phyloP scores from a whole-genome alignment of 495 filamentous ascomycete species.

The Hypoxylon crocopeplum region DNA sequence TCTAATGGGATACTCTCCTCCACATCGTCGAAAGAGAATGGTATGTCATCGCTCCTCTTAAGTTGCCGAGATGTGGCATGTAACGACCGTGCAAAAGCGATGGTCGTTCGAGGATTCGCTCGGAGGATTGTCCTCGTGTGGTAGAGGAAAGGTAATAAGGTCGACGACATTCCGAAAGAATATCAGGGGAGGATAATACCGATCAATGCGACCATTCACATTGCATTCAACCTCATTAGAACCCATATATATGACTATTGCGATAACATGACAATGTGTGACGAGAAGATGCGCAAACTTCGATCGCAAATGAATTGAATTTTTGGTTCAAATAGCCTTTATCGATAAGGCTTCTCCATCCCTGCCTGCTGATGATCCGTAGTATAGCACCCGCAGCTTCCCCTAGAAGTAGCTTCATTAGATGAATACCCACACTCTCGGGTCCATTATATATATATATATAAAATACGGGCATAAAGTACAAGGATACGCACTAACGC shows the following conservation, averaged over 20 bases:
- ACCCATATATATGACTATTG: too few species aligned
- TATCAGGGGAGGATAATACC: neutral
- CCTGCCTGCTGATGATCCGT: too few species aligned
- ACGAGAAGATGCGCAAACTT: too few species aligned
- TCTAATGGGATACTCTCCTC: slow-evolving; percentile 1
- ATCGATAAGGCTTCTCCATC: neutral
- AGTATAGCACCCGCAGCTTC: too few species aligned
- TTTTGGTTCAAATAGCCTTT: neutral
- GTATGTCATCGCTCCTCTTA: slow-evolving; percentile 41
- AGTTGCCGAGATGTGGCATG: slow-evolving; percentile 21
- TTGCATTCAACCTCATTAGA: too few species aligned
- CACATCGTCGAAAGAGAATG: slow-evolving; percentile 42
- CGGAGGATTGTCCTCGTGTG: slow-evolving; percentile 68
- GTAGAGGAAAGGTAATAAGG: slow-evolving; percentile 70
- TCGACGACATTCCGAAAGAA: slow-evolving; percentile 44
- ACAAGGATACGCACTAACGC: slow-evolving; percentile 26
- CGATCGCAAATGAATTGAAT: neutral
- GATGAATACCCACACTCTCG: too few species aligned
- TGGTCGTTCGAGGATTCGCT: slow-evolving; percentile 27
- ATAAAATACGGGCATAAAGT: neutral
- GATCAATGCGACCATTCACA: too few species aligned
- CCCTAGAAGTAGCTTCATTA: too few species aligned
- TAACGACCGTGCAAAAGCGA: slow-evolving; percentile 26
- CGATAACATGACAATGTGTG: too few species aligned
- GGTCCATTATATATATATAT: neutral